A percentile compares a stretch with the other conserved stretches of the same genome.
Evolutionary conservation across 202 grass and related monocot genomes (phyloP).

Genomic region (Bolboschoenoplectus hybrid): DNA sequence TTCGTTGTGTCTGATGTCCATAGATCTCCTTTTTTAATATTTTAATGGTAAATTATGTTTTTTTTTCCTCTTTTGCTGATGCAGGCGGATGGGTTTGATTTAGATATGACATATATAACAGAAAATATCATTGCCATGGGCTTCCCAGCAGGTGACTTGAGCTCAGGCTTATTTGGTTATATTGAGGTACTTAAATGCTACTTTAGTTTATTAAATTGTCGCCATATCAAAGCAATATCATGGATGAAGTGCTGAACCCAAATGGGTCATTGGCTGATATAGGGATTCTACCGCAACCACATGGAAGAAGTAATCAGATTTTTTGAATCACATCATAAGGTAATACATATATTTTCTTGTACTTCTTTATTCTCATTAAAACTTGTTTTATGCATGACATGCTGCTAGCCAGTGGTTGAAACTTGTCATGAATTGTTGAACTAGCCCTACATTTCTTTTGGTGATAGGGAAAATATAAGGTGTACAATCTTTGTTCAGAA

Average conservation of each 20-base stretch:
- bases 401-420: not conserved
- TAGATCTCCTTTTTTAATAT: not conserved
- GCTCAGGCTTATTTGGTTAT: constrained; percentile 65
- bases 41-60: constrained; percentile 20
- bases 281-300: constrained; percentile 63
- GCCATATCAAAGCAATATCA: not conserved
- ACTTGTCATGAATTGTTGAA: not conserved
- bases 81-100: constrained; percentile 68
- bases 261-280: constrained; percentile 32
- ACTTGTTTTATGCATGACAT: constrained; percentile 20
- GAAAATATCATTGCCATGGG: constrained; percentile 65
- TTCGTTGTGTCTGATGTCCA: not conserved
- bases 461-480: constrained; percentile 56
- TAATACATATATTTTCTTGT: constrained; percentile 33
- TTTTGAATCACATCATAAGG: constrained; percentile 58
- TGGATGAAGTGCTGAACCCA: not conserved
- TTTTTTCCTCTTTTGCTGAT: constrained; percentile 6
- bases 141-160: constrained; percentile 57
- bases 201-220: constrained; percentile 23
- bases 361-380: not conserved
- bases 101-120: constrained; percentile 66
- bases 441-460: constrained; percentile 12
- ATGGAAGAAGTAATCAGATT: constrained; percentile 69
- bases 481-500: constrained; percentile 64
- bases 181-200: constrained; percentile 47